These are phyloP conservation scores for Candida adriatica DNA, from an alignment of 805 yeast species.

Conservation along the genomic window DNA sequence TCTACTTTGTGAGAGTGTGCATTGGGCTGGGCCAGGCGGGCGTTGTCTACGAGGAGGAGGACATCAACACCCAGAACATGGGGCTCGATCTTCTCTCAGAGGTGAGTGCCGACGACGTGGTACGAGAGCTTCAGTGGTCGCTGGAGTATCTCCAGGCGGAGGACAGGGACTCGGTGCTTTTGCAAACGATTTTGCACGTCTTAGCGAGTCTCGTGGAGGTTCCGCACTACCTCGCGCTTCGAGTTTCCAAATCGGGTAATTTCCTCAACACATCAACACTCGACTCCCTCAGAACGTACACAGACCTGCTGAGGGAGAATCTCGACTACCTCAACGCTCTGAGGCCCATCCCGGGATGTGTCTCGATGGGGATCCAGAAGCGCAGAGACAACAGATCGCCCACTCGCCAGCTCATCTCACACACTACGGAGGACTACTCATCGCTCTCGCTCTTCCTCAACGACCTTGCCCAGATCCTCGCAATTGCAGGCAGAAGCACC, in stretches of 20 bases:
- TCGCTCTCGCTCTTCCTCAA: slow-evolving; percentile 26
- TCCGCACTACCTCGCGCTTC: slow-evolving; percentile 13
- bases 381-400: slow-evolving; percentile 44
- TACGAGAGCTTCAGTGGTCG: slow-evolving; percentile 26
- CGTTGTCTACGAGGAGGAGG: slow-evolving; percentile 72
- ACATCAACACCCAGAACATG: slow-evolving; percentile 58
- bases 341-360: slow-evolving; percentile 30
- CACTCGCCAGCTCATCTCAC: slow-evolving; percentile 25
- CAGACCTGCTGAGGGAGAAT: slow-evolving; percentile 10
- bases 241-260: slow-evolving; percentile 9
- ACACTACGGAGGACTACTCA: slow-evolving; percentile 26
- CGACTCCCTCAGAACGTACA: slow-evolving; percentile 6
- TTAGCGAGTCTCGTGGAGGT: slow-evolving; percentile 17
- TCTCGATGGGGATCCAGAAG: slow-evolving; percentile 41
- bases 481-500: slow-evolving; percentile 25
- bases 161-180: slow-evolving; percentile 16
- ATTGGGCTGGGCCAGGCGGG: slow-evolving; percentile 43
- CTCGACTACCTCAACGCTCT: slow-evolving; percentile 18
- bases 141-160: slow-evolving; percentile 26
- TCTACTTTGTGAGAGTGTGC: slow-evolving; percentile 45
- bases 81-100: slow-evolving; percentile 37
- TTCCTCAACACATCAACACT: slow-evolving; percentile 14
- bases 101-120: slow-evolving; percentile 17
- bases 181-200: slow-evolving; percentile 15
- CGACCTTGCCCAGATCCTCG: slow-evolving; percentile 33